These are phyloP conservation scores for Alternaria angustiovoidea DNA, from an alignment of 2,329 filamentous ascomycete genomes.

Conservation along the genomic window DNA sequence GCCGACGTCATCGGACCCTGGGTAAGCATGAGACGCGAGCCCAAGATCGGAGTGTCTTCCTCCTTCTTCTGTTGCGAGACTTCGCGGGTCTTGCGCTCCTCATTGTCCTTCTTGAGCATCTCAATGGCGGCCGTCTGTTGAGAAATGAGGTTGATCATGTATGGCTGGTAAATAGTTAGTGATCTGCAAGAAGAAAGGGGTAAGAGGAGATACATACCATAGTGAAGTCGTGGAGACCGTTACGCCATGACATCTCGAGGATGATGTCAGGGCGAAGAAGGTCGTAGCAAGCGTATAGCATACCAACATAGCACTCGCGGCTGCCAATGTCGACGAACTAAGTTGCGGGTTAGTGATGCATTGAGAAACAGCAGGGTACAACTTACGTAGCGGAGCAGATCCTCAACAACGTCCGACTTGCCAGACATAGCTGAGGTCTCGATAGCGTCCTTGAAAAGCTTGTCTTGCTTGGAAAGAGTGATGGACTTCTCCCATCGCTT, in stretches of 20 bases:
- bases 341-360: slow-evolving; percentile 42
- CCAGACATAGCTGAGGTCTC: slow-evolving; percentile 93
- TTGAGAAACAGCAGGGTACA: slow-evolving; percentile 4
- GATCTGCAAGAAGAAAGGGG: neutral
- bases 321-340: slow-evolving; percentile 99
- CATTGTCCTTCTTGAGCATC: slow-evolving; percentile 90
- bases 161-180: slow-evolving; percentile 63
- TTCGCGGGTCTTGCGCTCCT: slow-evolving; percentile 80
- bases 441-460: slow-evolving; percentile 99
- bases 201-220: slow-evolving; percentile 65
- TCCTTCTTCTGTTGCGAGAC: slow-evolving; percentile 85
- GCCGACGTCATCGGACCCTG: slow-evolving; percentile 74
- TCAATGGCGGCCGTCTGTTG: slow-evolving; percentile 90
- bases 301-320: slow-evolving; percentile 99
- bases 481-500: slow-evolving; percentile 99
- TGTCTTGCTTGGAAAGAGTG: slow-evolving; percentile 96
- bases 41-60: slow-evolving; percentile 92
- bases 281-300: slow-evolving; percentile 98
- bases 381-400: slow-evolving; percentile 96
- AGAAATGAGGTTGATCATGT: slow-evolving; percentile 98
- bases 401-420: slow-evolving; percentile 93
- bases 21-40: slow-evolving; percentile 92
- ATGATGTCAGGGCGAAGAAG: slow-evolving; percentile 92
- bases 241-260: slow-evolving; percentile 95
- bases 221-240: slow-evolving; percentile 93